Conservation (phyloP, 2,329 filamentous ascomycete species). For the Xylariaceae sp. region DNA sequence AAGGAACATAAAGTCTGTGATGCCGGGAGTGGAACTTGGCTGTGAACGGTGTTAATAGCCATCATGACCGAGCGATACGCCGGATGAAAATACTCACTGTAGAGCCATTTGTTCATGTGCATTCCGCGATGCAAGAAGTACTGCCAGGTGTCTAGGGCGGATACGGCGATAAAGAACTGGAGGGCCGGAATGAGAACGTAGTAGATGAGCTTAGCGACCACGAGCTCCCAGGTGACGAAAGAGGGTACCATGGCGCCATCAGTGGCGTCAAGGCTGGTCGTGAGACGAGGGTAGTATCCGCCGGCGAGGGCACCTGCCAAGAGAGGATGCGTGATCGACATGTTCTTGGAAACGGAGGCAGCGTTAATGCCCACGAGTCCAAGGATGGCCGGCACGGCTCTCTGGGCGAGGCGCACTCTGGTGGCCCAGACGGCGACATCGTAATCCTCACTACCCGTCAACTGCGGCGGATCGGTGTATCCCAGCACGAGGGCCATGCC, state of each 20-base stretch:
- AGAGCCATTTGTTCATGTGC: constrained; percentile 97
- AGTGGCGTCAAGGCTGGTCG: constrained; percentile 50
- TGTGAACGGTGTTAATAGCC: constrained; percentile 35
- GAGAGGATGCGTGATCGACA: constrained; percentile 65
- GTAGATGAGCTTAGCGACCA: constrained; percentile 71
- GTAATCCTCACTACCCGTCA: constrained; percentile 72
- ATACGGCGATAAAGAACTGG: constrained; percentile 70
- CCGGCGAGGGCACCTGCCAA: constrained; percentile 72
- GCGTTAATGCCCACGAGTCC: constrained; percentile 72
- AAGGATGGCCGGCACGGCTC: constrained; percentile 67
- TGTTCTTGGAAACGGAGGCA: constrained; percentile 65
- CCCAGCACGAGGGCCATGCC: constrained; percentile 62
- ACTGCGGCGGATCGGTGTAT: constrained; percentile 67
- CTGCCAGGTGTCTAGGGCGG: constrained; percentile 91
- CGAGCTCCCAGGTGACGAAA: constrained; percentile 80
- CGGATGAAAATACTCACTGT: constrained; percentile 65
- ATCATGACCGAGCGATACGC: constrained; percentile 37
- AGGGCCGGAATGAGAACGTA: constrained; percentile 68
- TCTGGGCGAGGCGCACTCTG: constrained; percentile 71
- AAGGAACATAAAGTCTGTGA: constrained; percentile 94
- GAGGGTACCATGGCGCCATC: constrained; percentile 55
- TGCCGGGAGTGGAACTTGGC: constrained; percentile 90
- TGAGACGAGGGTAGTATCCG: constrained; percentile 71
- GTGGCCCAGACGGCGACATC: constrained; percentile 88
- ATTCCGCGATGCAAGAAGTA: constrained; percentile 95